A percentile compares a stretch with the other conserved stretches of the same genome.
Conservation (phyloP, 208 protist genomes). For the Hexamita inflata region DNA sequence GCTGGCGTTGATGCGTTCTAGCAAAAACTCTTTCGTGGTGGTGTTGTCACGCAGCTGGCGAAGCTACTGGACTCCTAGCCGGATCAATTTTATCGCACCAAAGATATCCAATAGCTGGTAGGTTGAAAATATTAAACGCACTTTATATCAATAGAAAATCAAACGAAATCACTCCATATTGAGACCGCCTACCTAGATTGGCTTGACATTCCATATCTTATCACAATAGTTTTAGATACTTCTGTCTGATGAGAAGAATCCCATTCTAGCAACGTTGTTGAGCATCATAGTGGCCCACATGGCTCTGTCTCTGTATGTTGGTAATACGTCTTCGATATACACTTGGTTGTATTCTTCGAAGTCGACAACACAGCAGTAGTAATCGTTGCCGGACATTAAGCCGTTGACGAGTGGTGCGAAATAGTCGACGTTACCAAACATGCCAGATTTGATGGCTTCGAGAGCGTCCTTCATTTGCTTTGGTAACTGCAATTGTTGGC, state of each 20-base stretch:
- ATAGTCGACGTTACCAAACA: conserved; percentile 46
- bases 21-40: too few species aligned
- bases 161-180: too few species aligned
- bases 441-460: conserved; percentile 45
- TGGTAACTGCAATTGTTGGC: conserved; percentile 20
- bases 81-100: too few species aligned
- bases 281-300: conserved; percentile 51
- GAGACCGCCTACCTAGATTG: too few species aligned
- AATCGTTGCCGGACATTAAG: conserved; percentile 43
- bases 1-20: too few species aligned
- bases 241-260: conserved; percentile 57
- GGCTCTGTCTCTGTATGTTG: conserved; percentile 40
- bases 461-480: conserved; percentile 44
- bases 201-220: conserved; percentile 56
- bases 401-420: conserved; percentile 50
- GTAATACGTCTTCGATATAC: conserved; percentile 45
- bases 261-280: conserved; percentile 42
- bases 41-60: too few species aligned
- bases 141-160: too few species aligned
- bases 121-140: too few species aligned
- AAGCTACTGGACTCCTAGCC: too few species aligned
- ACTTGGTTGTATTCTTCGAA: conserved; percentile 52
- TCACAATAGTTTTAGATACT: conserved; percentile 61
- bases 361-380: conserved; percentile 53
- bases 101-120: too few species aligned